Base-by-base conservation (phyloP, 2,329 filamentous ascomycete species). In the Lizonia empirigonia region DNA sequence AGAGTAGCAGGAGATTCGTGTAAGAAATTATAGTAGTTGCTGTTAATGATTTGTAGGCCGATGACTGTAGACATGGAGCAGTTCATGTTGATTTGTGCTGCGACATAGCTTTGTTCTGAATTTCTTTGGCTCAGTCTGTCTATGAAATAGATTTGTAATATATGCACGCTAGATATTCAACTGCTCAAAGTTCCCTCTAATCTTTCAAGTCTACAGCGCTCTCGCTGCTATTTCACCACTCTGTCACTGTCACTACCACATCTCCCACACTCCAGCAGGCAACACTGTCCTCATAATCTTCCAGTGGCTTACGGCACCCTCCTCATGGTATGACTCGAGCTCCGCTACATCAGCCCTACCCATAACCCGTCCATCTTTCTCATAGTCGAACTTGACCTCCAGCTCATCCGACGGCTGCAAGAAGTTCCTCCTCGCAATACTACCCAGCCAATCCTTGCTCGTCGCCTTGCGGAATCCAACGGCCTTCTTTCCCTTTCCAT, bases 291-390 rank as follows among this genome's bases (percentile, higher is more conserved):
- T 84, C 91, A 99, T 99, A 37, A 99, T 87, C 34, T 77, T 78
- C 94, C 94, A 99, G 76, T 99, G 94, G 8, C 89, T 89, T 44
- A 89, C 69, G 0, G 92, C 92, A 64, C 89, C 90, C 65, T 84
- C 79, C 65, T 85, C 80, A 69, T 96, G 91, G 79, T 84, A 90
- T 69, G 82, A 80, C 47, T 82, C 81, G 65, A 97, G 78, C 63
- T 84, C 80, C 6, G 78, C 78, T 19, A 88, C 90, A 56, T 88
- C 83, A 44, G 86, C 88, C 35, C 71, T 79, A 22, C 75, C 78
- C 66, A 94, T 74, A 1, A 91, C 69, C 4, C 78, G 78, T 1
- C 78, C 59, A 78, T 74, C 27, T 76, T 74, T 49, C 64, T 66
- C 35, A 52, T 44, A 57, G 39, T 64, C 55, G 64, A 75, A 70